Conservation (phyloP, 2,329 filamentous ascomycete species). For the Ascochyta clinopodiicola region DNA sequence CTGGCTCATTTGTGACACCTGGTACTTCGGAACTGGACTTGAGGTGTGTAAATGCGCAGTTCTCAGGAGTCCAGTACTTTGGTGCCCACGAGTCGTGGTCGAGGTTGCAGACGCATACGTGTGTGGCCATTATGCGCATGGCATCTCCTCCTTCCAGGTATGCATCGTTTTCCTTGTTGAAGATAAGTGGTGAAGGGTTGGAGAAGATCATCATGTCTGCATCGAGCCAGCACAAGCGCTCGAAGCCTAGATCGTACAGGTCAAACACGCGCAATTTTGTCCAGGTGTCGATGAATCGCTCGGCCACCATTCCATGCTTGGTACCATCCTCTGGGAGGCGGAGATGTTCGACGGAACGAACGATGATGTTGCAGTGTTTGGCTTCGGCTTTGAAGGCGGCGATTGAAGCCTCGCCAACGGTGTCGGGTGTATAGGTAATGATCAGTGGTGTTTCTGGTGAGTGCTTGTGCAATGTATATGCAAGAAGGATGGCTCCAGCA, state of each 20-base stretch:
- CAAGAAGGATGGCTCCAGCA: constrained; percentile 59
- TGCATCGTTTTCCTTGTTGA: constrained; percentile 49
- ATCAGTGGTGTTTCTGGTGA: constrained; percentile 56
- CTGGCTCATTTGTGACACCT: constrained; percentile 36
- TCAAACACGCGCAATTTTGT: constrained; percentile 63
- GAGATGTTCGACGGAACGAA: constrained; percentile 51
- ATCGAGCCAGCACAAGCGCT: constrained; percentile 59
- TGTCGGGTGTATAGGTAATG: constrained; percentile 56
- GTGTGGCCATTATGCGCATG: constrained; percentile 55
- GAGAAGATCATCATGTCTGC: constrained; percentile 61
- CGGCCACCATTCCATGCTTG: constrained; percentile 53
- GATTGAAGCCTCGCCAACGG: constrained; percentile 50
- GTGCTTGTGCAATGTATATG: constrained; percentile 57
- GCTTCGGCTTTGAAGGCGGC: constrained; percentile 53
- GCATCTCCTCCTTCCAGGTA: constrained; percentile 27
- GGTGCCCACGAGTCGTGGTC: constrained; percentile 60
- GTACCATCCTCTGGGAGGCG: constrained; percentile 43
- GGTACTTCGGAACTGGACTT: constrained; percentile 42
- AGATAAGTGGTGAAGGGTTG: constrained; percentile 46
- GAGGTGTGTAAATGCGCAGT: constrained; percentile 58
- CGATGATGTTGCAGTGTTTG: constrained; percentile 49
- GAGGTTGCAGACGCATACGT: constrained; percentile 61
- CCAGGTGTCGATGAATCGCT: constrained; percentile 62
- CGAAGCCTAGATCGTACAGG: constrained; percentile 38
- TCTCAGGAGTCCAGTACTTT: constrained; percentile 54